These are phyloP conservation scores for Globisporangium mamillatum DNA, from an alignment of 352 stramenopile genomes.

Conservation along the genomic window DNA sequence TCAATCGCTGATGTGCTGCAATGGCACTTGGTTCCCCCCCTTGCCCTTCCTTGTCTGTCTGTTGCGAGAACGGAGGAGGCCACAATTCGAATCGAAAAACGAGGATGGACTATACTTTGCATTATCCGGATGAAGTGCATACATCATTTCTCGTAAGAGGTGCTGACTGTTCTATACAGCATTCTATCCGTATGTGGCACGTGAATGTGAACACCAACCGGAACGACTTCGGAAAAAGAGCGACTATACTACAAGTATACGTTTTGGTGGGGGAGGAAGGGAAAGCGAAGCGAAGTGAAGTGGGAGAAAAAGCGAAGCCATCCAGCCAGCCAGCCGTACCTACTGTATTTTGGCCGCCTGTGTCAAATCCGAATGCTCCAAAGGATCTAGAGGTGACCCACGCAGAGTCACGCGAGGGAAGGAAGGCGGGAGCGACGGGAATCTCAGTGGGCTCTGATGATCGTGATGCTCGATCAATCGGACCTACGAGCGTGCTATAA, in stretches of 20 bases:
- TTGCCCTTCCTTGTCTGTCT: too few relatives aligned
- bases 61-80: background rate
- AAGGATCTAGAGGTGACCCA: background rate
- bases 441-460: background rate
- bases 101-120: background rate
- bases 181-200: background rate
- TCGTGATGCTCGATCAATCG: too few relatives aligned
- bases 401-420: background rate
- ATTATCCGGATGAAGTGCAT: background rate
- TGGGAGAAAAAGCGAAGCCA: background rate
- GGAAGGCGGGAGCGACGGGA: background rate
- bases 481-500: too few relatives aligned
- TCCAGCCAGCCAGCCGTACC: background rate
- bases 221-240: background rate
- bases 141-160: background rate
- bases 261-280: background rate
- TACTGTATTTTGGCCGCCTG: background rate
- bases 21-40: background rate
- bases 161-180: background rate
- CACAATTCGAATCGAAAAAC: background rate
- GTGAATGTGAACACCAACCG: background rate
- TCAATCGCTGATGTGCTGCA: constrained; percentile 6
- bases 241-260: background rate
- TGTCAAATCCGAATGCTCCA: too few relatives aligned
- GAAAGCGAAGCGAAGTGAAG: background rate